Conservation (phyloP, 139 green algal genomes). For the Chlorella sp. region DNA sequence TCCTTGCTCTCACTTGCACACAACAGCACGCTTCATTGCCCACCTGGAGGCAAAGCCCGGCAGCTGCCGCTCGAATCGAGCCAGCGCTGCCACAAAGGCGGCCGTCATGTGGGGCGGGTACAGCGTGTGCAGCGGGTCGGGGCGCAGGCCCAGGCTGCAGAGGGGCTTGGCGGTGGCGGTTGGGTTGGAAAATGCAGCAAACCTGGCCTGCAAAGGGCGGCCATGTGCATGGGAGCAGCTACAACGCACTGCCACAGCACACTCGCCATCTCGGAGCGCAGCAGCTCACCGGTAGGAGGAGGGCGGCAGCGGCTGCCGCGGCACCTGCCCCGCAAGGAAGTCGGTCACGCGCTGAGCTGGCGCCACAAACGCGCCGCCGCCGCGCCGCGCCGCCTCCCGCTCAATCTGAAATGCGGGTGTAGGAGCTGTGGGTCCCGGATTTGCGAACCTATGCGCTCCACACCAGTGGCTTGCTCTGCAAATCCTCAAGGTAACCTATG, state of each 20-base stretch:
- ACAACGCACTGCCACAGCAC: background rate
- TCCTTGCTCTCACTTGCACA: background rate
- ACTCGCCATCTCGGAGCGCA: background rate
- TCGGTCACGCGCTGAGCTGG: conserved; percentile 81
- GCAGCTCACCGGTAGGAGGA: conserved; percentile 66
- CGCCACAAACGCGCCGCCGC: conserved; percentile 70
- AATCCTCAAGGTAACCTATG: too few relatives aligned
- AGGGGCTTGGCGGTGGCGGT: background rate
- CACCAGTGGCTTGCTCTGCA: too few relatives aligned
- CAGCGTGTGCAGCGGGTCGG: conserved; percentile 66
- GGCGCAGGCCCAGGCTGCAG: conserved; percentile 68
- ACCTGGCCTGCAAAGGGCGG: too few relatives aligned
- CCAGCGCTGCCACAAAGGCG: conserved; percentile 63
- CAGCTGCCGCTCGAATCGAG: conserved; percentile 58
- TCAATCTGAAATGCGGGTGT: background rate
- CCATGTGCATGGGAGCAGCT: background rate
- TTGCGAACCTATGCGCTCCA: too few relatives aligned
- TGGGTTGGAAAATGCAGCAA: too few relatives aligned
- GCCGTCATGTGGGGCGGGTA: conserved; percentile 69
- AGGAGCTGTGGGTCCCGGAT: too few relatives aligned
- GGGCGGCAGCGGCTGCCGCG: conserved; percentile 50
- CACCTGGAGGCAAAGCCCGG: conserved; percentile 58
- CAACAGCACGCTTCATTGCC: background rate
- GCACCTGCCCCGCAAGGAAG: conserved; percentile 62
- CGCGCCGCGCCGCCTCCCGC: conserved; percentile 52